Conservation (phyloP, 305 asterid genomes). For the Fraxinus paxiana region DNA sequence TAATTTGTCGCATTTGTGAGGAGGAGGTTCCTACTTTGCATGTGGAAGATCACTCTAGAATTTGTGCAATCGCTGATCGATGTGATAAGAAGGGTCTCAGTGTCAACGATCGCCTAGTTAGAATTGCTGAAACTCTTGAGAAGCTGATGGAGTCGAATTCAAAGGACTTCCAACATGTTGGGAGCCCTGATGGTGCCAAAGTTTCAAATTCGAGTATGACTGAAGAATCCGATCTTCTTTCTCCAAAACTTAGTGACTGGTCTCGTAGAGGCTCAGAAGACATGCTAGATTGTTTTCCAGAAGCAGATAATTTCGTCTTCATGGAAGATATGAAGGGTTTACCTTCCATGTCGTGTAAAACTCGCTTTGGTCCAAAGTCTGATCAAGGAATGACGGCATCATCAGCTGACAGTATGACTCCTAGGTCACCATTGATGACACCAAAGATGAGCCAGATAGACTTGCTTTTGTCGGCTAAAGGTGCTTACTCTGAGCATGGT, state of each 20-base stretch:
- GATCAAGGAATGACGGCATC: constrained; percentile 99
- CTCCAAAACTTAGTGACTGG: constrained; percentile 96
- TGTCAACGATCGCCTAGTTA: constrained; percentile 79
- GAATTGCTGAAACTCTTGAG: constrained; percentile 90
- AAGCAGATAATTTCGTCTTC: constrained; percentile 62
- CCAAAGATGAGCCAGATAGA: constrained; percentile 88
- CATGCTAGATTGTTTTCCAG: constrained; percentile 89
- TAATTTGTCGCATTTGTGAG: constrained; percentile 98
- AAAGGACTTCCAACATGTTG: constrained; percentile 61
- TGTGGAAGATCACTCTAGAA: constrained; percentile 94
- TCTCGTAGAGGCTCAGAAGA: constrained; percentile 97
- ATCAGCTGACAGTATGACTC: constrained; percentile 98
- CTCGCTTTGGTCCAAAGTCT: constrained; percentile 93
- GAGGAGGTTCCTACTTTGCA: constrained; percentile 95
- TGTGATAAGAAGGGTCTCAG: constrained; percentile 93
- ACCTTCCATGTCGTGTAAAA: constrained; percentile 79
- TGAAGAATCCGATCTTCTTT: constrained; percentile 83
- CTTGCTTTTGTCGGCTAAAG: constrained; percentile 79
- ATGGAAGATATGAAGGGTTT: constrained; percentile 82
- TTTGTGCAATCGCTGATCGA: constrained; percentile 96
- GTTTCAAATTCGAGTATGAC: constrained; percentile 73
- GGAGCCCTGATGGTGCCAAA: constrained; percentile 83
- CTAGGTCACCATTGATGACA: constrained; percentile 89
- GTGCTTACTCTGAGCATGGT: constrained; percentile 90
- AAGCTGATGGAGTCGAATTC: constrained; percentile 80